Evolutionary conservation across 2,329 filamentous ascomycete genomes (phyloP), one percentile per base, ranked within the genome.

Genomic region (Alternaria consortialis): DNA sequence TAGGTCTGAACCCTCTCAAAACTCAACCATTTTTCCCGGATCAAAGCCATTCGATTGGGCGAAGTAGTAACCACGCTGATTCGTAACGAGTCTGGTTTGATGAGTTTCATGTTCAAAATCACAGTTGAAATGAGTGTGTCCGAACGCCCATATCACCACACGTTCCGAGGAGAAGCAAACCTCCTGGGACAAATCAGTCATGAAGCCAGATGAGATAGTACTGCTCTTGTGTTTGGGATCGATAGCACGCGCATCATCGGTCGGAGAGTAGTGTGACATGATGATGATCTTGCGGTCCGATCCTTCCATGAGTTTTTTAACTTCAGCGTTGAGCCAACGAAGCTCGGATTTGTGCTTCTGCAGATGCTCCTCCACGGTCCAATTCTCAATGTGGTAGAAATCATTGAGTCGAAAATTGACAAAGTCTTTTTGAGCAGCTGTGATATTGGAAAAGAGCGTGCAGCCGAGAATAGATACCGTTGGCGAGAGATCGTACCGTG

Each of bases 381-480:
- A 64, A 23, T 47, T 39, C 50, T 61, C 39, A 8, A 53, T 64
- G 25, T 58, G 34, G 37, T 61, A 56, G 63, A 87, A 88, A 73
- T 87, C 85, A 44, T 84, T 84, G 8, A 87, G 64, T 0, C 81
- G 77, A 36, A 80, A 68, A 48, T 77, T 79, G 13, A 87, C 80
- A 0, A 58, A 67, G 34, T 77, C 73, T 7, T 68, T 63, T 7
- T 80, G 75, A n/a, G 77, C 68, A 0, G 76, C 55, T 1, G 79
- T 76, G 27, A 88, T 74, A 8, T 70, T 56, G 0, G 86, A 87
- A 73, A 84, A 86, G 3, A 88, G 76, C 2, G 81, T 83, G 64
- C 82, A 84, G 9, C 82, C 82, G 1, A 85, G 70, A 7, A 85
- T 74, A 1, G 77, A 79, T 9, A 82, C 50, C 3, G 73, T 70